Evolutionary conservation across 169 alveolate genomes (phyloP).

Genomic region (Plasmodium coatneyi): DNA sequence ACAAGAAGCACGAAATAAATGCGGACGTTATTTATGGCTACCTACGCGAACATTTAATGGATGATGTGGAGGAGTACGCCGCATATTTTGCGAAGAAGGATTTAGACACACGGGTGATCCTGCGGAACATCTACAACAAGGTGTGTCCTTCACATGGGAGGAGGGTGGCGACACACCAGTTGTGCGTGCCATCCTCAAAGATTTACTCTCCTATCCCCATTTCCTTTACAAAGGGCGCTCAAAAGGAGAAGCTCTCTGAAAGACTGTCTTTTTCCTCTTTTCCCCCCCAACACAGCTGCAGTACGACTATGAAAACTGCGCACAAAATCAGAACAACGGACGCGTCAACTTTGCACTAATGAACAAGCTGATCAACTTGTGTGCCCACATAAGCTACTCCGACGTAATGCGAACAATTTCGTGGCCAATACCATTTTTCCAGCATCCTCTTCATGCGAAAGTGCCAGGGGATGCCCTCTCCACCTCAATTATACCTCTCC

Average conservation of each 20-base stretch:
- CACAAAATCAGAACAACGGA: neutral
- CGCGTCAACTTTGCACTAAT: constrained; percentile 6
- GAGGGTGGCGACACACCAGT: neutral
- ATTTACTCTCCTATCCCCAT: neutral
- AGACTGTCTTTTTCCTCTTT: neutral
- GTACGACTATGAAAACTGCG: constrained; percentile 44
- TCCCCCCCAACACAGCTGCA: constrained; percentile 19
- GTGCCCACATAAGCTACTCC: constrained; percentile 36
- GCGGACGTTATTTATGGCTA: constrained; percentile 29
- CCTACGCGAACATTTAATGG: constrained; percentile 17
- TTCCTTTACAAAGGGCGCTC: neutral
- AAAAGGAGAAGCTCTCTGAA: neutral
- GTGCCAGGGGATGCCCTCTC: neutral
- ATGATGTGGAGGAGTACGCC: constrained; percentile 56
- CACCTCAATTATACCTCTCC: neutral
- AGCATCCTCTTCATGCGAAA: neutral
- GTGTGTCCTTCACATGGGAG: neutral
- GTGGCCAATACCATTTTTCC: neutral
- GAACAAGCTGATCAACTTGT: constrained; percentile 34
- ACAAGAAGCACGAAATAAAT: constrained; percentile 15
- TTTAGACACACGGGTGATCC: neutral
- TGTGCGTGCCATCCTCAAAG: neutral
- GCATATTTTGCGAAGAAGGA: constrained; percentile 49
- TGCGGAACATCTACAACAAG: constrained; percentile 26
- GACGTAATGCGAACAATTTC: constrained; percentile 12